phyloP scores from a whole-genome alignment of 305 asterid genomes.

The Rubia peregrina region DNA sequence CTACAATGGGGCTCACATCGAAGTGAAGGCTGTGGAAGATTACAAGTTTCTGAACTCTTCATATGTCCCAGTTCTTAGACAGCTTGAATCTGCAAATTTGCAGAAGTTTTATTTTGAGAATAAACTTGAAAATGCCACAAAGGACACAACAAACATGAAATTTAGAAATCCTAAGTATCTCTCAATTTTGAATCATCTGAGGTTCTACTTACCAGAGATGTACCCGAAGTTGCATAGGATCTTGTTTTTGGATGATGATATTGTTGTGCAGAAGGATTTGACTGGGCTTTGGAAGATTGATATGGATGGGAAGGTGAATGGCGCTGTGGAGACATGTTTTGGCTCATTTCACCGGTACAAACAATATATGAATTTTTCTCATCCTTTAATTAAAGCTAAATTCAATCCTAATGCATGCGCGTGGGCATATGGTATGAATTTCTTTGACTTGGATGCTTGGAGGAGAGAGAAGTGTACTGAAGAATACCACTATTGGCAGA shows the following conservation, averaged over 20 bases:
- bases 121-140: slow-evolving; percentile 75
- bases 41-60: slow-evolving; percentile 78
- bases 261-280: slow-evolving; percentile 47
- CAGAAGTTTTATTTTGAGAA: slow-evolving; percentile 83
- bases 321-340: slow-evolving; percentile 52
- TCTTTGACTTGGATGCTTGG: slow-evolving; percentile 57
- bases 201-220: slow-evolving; percentile 53
- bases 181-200: slow-evolving; percentile 51
- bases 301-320: slow-evolving; percentile 54
- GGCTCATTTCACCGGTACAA: slow-evolving; percentile 50
- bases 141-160: slow-evolving; percentile 78
- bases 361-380: slow-evolving; percentile 48
- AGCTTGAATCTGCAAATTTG: slow-evolving; percentile 69
- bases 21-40: slow-evolving; percentile 88
- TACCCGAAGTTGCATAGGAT: slow-evolving; percentile 41
- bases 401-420: slow-evolving; percentile 49
- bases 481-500: slow-evolving; percentile 53
- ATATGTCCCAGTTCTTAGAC: slow-evolving; percentile 72
- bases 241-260: slow-evolving; percentile 48
- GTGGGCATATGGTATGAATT: slow-evolving; percentile 57
- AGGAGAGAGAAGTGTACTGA: slow-evolving; percentile 48
- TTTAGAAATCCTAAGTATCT: slow-evolving; percentile 82
- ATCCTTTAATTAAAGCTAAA: slow-evolving; percentile 38
- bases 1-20: slow-evolving; percentile 77
- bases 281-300: slow-evolving; percentile 47